phyloP scores from a whole-genome alignment of 352 stramenopile species.

The Hyaloperonospora brassicae region DNA sequence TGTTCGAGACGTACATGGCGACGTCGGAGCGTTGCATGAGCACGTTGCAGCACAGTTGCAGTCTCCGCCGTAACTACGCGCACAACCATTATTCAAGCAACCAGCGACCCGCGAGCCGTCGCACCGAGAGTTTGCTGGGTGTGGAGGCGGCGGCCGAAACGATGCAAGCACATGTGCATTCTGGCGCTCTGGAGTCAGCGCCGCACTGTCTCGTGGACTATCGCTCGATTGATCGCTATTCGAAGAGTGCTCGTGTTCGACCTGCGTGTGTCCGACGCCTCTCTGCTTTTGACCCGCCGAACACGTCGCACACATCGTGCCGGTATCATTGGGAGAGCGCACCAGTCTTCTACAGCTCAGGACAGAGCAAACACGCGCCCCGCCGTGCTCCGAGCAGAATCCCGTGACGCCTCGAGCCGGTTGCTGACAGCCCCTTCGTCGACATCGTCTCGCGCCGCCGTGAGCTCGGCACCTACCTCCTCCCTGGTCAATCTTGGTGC shows the following conservation, averaged over 20 bases:
- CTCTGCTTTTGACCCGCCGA: conserved; percentile 23
- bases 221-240: conserved; percentile 13
- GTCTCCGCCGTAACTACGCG: conserved; percentile 47
- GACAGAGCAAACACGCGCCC: conserved; percentile 43
- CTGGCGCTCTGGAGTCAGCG: conserved; percentile 8
- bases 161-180: conserved; percentile 10
- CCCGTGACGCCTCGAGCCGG: conserved; percentile 46
- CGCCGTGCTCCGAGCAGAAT: conserved; percentile 62
- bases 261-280: conserved; percentile 3
- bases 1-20: conserved; percentile 8
- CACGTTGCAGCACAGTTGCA: conserved; percentile 58
- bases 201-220: conserved; percentile 15
- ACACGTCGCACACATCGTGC: conserved; percentile 37
- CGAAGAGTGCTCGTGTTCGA: conserved; percentile 2
- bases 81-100: conserved; percentile 61
- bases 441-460: conserved; percentile 60
- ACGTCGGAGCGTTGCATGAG: conserved; percentile 39
- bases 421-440: conserved; percentile 41
- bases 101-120: conserved; percentile 36
- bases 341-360: conserved; percentile 60
- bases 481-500: conserved; percentile 76
- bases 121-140: conserved; percentile 19
- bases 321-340: conserved; percentile 26
- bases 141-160: conserved; percentile 15
- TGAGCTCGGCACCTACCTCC: conserved; percentile 74